Evolutionary conservation across 139 green algal genomes (phyloP), one percentile per base, ranked within the genome.

Genomic region (Raphidocelis subcapitata): DNA sequence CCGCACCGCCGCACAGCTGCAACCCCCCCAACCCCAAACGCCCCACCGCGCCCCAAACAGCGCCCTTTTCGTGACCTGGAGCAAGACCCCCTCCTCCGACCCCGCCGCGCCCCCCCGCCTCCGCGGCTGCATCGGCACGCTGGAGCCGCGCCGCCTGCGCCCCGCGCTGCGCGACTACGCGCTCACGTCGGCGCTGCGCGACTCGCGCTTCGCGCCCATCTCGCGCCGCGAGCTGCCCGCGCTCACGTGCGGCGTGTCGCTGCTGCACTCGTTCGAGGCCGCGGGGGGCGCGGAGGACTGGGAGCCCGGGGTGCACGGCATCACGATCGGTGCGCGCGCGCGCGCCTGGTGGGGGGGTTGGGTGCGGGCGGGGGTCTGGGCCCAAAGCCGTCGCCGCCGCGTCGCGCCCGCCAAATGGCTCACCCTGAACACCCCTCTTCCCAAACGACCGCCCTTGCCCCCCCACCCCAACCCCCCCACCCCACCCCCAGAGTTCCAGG

Each of bases 11-110:
- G 63, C 33, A 14, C 18, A 57, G 10, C 23, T 21, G 35, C 24
- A 28, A 32, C 36, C 56, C 23, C 32, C 26, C 37, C 47, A 54
- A 61, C 56, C 37, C 46, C 81, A n/a, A n/a, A n/a, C n/a, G n/a
- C n/a, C n/a, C n/a, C n/a, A n/a, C n/a, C n/a, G n/a, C n/a, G n/a
- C n/a, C n/a, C n/a, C n/a, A n/a, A n/a, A n/a, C n/a, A 90, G 86
- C 69, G 86, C 90, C 0, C 51, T 95, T 3, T 95, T 95, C 69
- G 90, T 95, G 5, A 95, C 87, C 0, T 95, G 90, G 90, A 93
- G 89, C 68, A 94, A 91, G 41, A 32, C 44, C 28, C 36, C 52
- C 18, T 35, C 16, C 52, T 77, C 57, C 67, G 29, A 47, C 47
- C 16, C 60, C 29, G 67, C 51, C 4, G 24, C 49, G 31, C 37